Evolutionary conservation across 495 filamentous ascomycete genomes (phyloP), one percentile per base, ranked within the genome.

Genomic region (Hypoxylon intermedium): DNA sequence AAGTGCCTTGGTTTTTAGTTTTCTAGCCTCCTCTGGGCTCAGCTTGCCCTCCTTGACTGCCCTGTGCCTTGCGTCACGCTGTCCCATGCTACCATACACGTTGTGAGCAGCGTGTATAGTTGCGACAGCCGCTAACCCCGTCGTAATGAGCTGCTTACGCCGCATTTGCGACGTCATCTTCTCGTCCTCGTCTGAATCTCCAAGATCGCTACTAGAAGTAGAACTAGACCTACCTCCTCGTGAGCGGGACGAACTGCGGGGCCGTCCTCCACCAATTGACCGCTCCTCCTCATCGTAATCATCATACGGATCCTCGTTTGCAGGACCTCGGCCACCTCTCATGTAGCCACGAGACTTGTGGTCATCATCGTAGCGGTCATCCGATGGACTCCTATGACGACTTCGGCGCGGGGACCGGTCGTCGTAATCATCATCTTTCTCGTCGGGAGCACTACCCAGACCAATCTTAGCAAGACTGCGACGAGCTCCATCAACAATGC

Each of bases 21-120:
- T 92, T 53, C 84, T 79, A 43, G 90, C 90, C 70, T 94, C 85
- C 53, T 91, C 84, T 0, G 82, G 78, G 6, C 85, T 83, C 69
- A 96, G 86, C 59, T 87, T 80, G 23, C 91, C 91, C 62, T 93
- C 86, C 28, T 79, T 79, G 16, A 96, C 83, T 47, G 86, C 82
- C 68, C 88, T 83, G 60, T 85, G 79, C 57, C 90, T 81, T 57
- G 86, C 76, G 46, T 92, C 82, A 33, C 89, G 84, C 63, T 88
- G 87, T 72, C 89, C 87, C 77, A 93, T 82, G 67, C 83, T 88
- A 60, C 83, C 80, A 74, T 93, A 90, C 51, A 96, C 81, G 52
- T 81, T 85, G 71, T 95, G 88, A 6, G 88, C 90, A 41, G 91
- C 91, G 74, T 95, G 92, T 58, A 96, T 91, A 31, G 92, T 94